Evolutionary conservation across 805 yeast genomes (phyloP).

Genomic region (Torulaspora microellipsoides): DNA sequence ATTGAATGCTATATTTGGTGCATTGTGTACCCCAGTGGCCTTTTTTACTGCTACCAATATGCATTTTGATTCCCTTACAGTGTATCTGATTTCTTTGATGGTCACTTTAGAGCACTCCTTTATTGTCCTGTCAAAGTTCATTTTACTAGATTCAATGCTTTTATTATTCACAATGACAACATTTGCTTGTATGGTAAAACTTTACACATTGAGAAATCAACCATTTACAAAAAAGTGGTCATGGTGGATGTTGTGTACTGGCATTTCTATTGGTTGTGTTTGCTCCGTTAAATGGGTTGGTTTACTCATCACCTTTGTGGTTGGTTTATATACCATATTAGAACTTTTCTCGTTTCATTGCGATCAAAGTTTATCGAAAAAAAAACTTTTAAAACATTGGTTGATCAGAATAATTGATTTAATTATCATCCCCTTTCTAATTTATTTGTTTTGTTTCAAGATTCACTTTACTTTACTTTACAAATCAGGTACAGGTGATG

Average conservation of each 20-base stretch:
- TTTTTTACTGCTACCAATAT: conserved; percentile 75
- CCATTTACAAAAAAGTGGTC: conserved; percentile 71
- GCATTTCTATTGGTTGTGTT: conserved; percentile 72
- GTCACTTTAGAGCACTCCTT: conserved; percentile 78
- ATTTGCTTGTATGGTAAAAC: conserved; percentile 63
- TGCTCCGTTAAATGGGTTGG: conserved; percentile 89
- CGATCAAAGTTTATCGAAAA: conserved; percentile 37
- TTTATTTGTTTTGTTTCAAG: conserved; percentile 71
- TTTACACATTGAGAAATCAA: conserved; percentile 53
- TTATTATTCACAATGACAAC: conserved; percentile 86
- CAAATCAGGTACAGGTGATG: conserved; percentile 89
- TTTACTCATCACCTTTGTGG: conserved; percentile 54
- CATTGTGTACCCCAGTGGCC: conserved; percentile 80
- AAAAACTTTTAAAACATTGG: conserved; percentile 62
- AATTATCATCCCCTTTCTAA: conserved; percentile 63
- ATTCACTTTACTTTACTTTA: conserved; percentile 72
- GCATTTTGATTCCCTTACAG: conserved; percentile 65
- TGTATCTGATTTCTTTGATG: conserved; percentile 78
- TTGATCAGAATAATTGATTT: conserved; percentile 55
- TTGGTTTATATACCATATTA: conserved; percentile 54
- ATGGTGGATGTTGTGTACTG: conserved; percentile 56
- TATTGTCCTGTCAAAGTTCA: conserved; percentile 81
- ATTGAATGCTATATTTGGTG: conserved; percentile 80
- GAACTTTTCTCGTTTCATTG: conserved; percentile 48
- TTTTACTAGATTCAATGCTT: conserved; percentile 86